Base-by-base conservation (phyloP, 306 rosid species). In the Cucurbita pepo region DNA sequence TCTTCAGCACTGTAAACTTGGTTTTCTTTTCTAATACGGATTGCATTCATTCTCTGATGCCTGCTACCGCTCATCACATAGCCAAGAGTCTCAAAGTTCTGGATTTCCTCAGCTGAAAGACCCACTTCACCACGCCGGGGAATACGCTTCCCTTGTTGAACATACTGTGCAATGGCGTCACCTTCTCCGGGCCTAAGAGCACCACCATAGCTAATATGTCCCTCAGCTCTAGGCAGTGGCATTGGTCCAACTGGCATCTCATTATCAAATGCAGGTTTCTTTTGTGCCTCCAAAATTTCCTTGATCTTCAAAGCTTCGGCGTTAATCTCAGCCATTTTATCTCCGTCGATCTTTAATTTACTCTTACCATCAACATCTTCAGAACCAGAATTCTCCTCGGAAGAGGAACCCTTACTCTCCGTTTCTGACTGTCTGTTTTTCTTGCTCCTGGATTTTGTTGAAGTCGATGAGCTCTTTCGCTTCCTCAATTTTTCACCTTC, bases 161-260 rank as follows among this genome's bases (percentile, higher is more conserved):
- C 99, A 76, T 94, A 91, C 80, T 89, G 97, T 0, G 97, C 96
- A 76, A 91, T 94, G 56, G 99, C 99, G 67, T 94, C 97, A 69
- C 99, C 99, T 83, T 94, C 99, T 57, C 99, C 99, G 0, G 99
- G 97, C 81, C 99, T 83, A 74, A 94, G 96, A 0, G 99, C 99
- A 16, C 99, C 99, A 80, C 99, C 99, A 78, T 94, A 91, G 78
- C 96, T 94, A n/a, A 94, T 91, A 79, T 91, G 97, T 51, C 97
- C 99, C 79, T 94, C 99, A 4, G 97, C 92, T 85, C 85, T 89
- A 0, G 99, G 99, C 85, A 94, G 72, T 0, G 99, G 99, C 84
- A 82, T 81, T 45, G 99, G 99, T 71, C 99, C 99, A 77, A 94
- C 96, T n/a, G 81, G 8, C 3, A 85, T 83, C 57, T 91, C 97